These are phyloP conservation scores for Grifola frondosa DNA, from an alignment of 1,284 basidiomycete genomes.

Conservation along the genomic window DNA sequence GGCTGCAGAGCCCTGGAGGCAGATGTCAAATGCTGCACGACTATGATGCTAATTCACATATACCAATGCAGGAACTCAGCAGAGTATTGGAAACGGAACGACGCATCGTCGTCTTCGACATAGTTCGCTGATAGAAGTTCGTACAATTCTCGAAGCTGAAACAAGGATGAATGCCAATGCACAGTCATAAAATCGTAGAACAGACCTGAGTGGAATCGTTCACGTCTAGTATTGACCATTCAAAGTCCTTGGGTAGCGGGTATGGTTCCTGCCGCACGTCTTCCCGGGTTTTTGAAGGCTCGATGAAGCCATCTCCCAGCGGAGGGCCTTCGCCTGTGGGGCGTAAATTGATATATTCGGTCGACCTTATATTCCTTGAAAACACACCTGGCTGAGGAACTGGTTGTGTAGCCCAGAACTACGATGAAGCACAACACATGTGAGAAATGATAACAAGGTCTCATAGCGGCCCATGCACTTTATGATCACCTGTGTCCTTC, in stretches of 20 bases:
- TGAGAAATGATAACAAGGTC: slow-evolving; percentile 1
- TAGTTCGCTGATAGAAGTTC: slow-evolving; percentile 92
- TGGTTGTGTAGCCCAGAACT: slow-evolving; percentile 97
- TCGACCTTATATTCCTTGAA: background rate
- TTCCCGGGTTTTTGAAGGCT: slow-evolving; percentile 74
- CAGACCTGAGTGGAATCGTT: slow-evolving; percentile 70
- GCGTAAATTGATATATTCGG: slow-evolving; percentile 1
- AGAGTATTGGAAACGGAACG: slow-evolving; percentile 95
- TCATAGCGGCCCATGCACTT: slow-evolving; percentile 48
- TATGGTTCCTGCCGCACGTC: slow-evolving; percentile 88
- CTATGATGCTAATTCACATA: slow-evolving; percentile 16
- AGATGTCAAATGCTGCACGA: background rate
- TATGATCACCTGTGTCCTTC: slow-evolving; percentile 84
- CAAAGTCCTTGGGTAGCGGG: slow-evolving; percentile 89
- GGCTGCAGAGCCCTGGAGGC: slow-evolving; percentile 86
- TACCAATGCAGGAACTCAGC: slow-evolving; percentile 95
- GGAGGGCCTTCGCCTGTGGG: slow-evolving; percentile 62
- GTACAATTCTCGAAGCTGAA: slow-evolving; percentile 88
- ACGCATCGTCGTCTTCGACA: slow-evolving; percentile 95
- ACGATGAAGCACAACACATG: slow-evolving; percentile 10
- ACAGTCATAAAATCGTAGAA: background rate
- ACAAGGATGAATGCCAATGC: slow-evolving; percentile 2
- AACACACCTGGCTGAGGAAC: slow-evolving; percentile 79
- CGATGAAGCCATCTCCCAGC: slow-evolving; percentile 85
- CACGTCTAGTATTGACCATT: slow-evolving; percentile 88